Base-by-base conservation (phyloP, 164 flowering plant genomes). In the Euptelea pleiosperma region DNA sequence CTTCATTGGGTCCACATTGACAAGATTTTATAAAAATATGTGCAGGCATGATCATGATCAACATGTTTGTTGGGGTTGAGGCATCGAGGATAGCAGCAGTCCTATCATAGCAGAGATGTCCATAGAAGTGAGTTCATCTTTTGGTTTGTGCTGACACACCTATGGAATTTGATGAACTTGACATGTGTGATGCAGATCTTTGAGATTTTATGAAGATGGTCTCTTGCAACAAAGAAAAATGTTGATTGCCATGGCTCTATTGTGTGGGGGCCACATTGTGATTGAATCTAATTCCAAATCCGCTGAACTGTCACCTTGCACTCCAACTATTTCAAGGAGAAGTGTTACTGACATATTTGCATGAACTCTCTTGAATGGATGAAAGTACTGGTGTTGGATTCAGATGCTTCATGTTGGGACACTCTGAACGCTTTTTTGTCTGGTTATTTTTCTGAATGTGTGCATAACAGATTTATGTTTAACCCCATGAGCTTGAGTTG, bases 61-160 rank as follows among this genome's bases (percentile, higher is more conserved):
- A 87, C 73, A 87, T 91, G 96, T 93, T 91, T 70, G 93, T 84
- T 61, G 99, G 99, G 26, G 99, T 98, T 72, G 98, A 93, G 71
- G 74, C 73, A 68, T 91, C 49, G 98, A 89, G 68, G 98, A 91
- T 72, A 77, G 79, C 74, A 81, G 77, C 56, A 69, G 73, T 55
- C 82, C 89, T 59, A 58, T 83, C 53, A 83, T 87, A 61, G 86
- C 82, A 28, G 96, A 91, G 74, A 87, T 91, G 96, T 96, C 98
- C 52, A 82, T 91, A 45, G 45, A 89, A 62, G 96, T 90, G 63
- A 79, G 91, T 79, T 34, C 29, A 45, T 40, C 36, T 7, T 30
- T 57, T 18, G 37, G 3, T 51, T 53, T 41, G 19, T 25, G 24
- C 37, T 41, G 6, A 3, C 12, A 6, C 8, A n/a, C 34, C 14